Conservation (phyloP, 2,329 filamentous ascomycete genomes). For the Pezicula rhizophila region DNA sequence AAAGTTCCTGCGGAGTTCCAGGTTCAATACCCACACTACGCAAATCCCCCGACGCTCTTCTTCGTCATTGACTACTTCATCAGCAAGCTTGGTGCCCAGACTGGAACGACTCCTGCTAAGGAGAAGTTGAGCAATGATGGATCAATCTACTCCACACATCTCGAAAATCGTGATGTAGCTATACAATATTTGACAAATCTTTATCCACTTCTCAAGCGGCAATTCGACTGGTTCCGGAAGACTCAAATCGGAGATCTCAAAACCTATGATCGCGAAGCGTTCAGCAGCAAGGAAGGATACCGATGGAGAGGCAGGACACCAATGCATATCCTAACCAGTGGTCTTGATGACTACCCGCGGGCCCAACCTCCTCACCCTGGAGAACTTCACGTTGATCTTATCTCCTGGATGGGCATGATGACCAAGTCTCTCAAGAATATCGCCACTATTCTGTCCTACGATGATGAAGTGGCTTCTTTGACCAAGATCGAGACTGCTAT, state of each 20-base stretch:
- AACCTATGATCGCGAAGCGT: conserved; percentile 83
- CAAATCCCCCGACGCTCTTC: conserved; percentile 93
- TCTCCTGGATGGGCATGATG: conserved; percentile 98
- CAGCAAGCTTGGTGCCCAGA: conserved; percentile 60
- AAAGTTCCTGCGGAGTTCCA: conserved; percentile 94
- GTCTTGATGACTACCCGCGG: conserved; percentile 92
- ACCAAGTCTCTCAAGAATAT: conserved; percentile 77
- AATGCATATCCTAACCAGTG: conserved; percentile 83
- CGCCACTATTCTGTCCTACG: conserved; percentile 65
- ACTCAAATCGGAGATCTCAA: conserved; percentile 89
- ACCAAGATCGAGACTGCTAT: conserved; percentile 70
- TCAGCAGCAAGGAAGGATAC: conserved; percentile 86
- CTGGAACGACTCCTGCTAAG: conserved; percentile 40
- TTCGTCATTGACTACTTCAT: conserved; percentile 81
- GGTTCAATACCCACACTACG: conserved; percentile 93
- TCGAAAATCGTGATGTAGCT: conserved; percentile 62
- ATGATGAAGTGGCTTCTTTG: conserved; percentile 71
- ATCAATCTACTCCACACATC: conserved; percentile 54
- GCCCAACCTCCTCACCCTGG: conserved; percentile 90
- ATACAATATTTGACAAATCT: conserved; percentile 67
- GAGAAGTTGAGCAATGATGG: conserved; percentile 38
- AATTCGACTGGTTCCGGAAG: conserved; percentile 91
- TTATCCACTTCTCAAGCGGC: conserved; percentile 80
- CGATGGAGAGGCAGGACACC: conserved; percentile 89
- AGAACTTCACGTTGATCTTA: conserved; percentile 89